Evolutionary conservation across 306 rosid species (phyloP).

Genomic region (Inga leiocalycina): DNA sequence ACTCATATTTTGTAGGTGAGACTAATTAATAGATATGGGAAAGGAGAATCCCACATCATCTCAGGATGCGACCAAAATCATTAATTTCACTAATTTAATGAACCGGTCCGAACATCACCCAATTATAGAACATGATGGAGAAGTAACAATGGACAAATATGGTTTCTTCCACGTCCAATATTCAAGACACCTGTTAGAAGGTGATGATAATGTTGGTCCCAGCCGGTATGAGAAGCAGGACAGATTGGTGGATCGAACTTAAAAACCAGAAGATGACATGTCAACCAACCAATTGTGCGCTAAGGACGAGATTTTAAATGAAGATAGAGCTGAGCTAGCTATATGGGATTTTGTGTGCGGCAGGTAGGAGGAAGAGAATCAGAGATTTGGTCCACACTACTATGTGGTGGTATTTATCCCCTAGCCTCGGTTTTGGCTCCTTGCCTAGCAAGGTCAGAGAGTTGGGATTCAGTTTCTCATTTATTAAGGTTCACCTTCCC

Average conservation of each 20-base stretch:
- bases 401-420: not conserved
- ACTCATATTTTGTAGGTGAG: conserved; percentile 27
- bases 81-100: conserved; percentile 24
- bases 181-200: not conserved
- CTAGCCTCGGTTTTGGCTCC: not conserved
- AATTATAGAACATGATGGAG: not conserved
- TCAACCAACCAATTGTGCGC: not conserved
- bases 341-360: not conserved
- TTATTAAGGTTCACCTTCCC: not conserved
- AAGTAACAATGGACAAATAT: not conserved
- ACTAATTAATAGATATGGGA: conserved; percentile 8
- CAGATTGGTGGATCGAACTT: not conserved
- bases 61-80: conserved; percentile 19
- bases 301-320: not conserved
- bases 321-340: not conserved
- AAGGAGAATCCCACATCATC: not conserved
- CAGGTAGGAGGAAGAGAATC: not conserved
- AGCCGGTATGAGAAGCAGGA: not conserved
- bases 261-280: conserved; percentile 1
- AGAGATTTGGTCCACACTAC: not conserved
- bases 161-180: not conserved
- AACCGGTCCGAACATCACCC: not conserved
- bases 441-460: not conserved
- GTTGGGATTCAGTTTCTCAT: not conserved
- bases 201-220: not conserved